These are phyloP conservation scores for Drechslerella stenobrocha DNA, from an alignment of 2,329 filamentous ascomycete species.

Conservation along the genomic window DNA sequence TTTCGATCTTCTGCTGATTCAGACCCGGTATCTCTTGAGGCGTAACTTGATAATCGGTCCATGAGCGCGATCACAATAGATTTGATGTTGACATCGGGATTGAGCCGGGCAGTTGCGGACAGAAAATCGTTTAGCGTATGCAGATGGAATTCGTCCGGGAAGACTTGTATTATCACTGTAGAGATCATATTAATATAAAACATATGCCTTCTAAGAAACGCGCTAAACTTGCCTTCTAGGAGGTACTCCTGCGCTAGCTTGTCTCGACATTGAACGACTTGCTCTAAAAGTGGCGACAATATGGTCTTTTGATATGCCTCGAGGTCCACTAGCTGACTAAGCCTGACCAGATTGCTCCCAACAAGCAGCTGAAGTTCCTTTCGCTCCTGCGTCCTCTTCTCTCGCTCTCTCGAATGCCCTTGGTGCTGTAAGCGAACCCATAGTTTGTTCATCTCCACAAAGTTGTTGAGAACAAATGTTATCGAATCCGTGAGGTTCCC, in stretches of 20 bases:
- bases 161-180: constrained; percentile 92
- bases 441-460: constrained; percentile 99
- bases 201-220: constrained; percentile 15
- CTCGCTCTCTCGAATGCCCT: constrained; percentile 90
- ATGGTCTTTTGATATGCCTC: constrained; percentile 92
- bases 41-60: constrained; percentile 92
- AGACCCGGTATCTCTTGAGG: constrained; percentile 79
- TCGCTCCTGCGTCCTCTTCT: constrained; percentile 88
- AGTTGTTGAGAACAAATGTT: constrained; percentile 96
- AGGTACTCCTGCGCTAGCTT: constrained; percentile 97
- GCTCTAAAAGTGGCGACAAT: constrained; percentile 83
- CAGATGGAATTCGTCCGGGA: constrained; percentile 96
- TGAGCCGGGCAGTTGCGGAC: constrained; percentile 85
- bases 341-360: constrained; percentile 89
- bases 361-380: constrained; percentile 94
- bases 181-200: constrained; percentile 21
- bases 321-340: constrained; percentile 93
- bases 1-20: constrained; percentile 71
- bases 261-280: constrained; percentile 96
- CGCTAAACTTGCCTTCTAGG: constrained; percentile 67
- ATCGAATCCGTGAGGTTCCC: constrained; percentile 97
- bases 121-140: constrained; percentile 95
- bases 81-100: constrained; percentile 97
- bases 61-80: constrained; percentile 96
- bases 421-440: constrained; percentile 98